Base-by-base conservation (phyloP, 1,139 yeast genomes). In the Suhomyces guaymorum region DNA sequence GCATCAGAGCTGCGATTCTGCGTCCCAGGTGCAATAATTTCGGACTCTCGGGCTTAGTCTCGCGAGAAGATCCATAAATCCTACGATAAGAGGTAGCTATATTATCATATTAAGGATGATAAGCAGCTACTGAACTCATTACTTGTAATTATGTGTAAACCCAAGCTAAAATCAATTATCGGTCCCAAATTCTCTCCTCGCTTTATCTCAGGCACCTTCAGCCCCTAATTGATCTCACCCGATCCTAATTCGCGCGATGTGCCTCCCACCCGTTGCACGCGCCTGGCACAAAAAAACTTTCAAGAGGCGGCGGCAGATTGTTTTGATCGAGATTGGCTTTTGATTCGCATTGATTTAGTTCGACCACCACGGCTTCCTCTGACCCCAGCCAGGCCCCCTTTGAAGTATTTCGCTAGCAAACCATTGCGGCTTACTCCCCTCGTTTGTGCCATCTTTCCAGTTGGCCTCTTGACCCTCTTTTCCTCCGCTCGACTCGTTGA, bases 261-360 rank as follows among this genome's bases (percentile, higher is more conserved):
- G 7, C 19, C 19, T 17, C 19, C 19, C 19, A 15, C n/a, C 13
- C 28, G n/a, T n/a, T 20, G 20, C 20, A 32, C 37, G 37, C 38
- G 33, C 38, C 29, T 38, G 10, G 22, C 41, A 38, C 41, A 38
- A 38, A 38, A 38, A 38, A 38, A 34, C 32, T 31, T 38, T 38
- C 35, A 30, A 32, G 19, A 17, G 39, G 39, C 39, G 39, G 39
- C 39, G 37, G 37, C 35, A 19, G 37, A 31, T 23, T 36, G 34
- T 37, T 32, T 21, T 37, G 32, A 32, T 30, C 23, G 27, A 28
- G 15, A n/a, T 14, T 12, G 25, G 12, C 15, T 21, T n/a, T 15
- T 22, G 35, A 32, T 32, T 27, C 30, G 30, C 33, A 31, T 31
- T 26, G 33, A 30, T 24, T 24, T 16, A 14, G 12, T 8, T 16